Percentiles rank a stretch among this genome's conserved stretches.
phyloP scores from a whole-genome alignment of 83 land plant species.

The Thuja plicata region DNA sequence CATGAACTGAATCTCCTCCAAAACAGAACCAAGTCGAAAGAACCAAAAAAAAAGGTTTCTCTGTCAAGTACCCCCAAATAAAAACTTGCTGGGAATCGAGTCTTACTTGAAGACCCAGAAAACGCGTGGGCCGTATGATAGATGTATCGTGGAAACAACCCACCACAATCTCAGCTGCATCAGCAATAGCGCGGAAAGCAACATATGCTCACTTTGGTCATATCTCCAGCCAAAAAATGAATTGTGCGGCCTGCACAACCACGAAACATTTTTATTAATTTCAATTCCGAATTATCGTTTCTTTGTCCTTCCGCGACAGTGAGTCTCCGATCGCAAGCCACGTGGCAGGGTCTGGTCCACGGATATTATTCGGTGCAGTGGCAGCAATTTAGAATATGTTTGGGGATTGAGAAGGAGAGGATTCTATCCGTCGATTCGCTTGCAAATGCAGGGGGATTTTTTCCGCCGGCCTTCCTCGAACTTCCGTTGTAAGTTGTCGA shows the following conservation, averaged over 20 bases:
- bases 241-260: background rate
- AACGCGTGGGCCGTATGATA: background rate
- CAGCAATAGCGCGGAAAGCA: background rate
- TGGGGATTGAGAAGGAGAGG: no score
- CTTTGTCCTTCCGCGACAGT: background rate
- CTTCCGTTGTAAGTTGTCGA: no score
- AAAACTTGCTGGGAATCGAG: background rate
- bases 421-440: no score
- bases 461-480: no score
- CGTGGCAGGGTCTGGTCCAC: background rate
- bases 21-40: background rate
- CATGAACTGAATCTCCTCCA: constrained; percentile 15
- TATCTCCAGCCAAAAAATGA: background rate
- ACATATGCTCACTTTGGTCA: background rate
- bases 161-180: background rate
- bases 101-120: background rate
- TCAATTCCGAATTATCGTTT: background rate
- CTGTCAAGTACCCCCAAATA: background rate
- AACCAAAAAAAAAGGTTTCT: no score
- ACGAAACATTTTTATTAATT: background rate
- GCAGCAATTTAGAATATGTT: no score
- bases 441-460: no score
- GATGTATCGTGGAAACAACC: background rate
- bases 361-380: background rate
- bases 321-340: background rate